Conservation (phyloP, 495 filamentous ascomycete species). For the Apiosordaria backusii region DNA sequence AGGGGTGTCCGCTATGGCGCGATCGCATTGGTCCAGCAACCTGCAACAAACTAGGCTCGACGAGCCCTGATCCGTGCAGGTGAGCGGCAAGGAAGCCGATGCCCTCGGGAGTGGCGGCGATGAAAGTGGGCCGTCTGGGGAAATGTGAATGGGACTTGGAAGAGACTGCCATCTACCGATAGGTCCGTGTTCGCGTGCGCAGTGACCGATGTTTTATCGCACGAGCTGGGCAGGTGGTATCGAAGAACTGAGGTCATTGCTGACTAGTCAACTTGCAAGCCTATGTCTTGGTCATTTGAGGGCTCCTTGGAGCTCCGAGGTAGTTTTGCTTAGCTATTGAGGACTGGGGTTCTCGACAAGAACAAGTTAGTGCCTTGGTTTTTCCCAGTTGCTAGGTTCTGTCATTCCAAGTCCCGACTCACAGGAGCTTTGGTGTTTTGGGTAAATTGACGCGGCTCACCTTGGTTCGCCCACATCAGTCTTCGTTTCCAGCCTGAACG, state of each 20-base stretch:
- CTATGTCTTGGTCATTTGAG: neutral
- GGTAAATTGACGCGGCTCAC: conserved; percentile 5
- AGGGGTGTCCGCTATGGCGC: conserved; percentile 15
- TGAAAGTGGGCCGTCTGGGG: neutral
- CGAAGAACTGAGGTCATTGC: conserved; percentile 5
- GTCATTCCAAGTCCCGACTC: neutral
- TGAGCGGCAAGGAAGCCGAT: conserved; percentile 4
- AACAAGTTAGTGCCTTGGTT: neutral
- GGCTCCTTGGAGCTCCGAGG: neutral
- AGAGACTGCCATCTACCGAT: conserved; percentile 1
- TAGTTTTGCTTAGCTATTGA: conserved; percentile 1
- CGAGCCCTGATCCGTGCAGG: neutral
- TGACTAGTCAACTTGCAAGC: neutral
- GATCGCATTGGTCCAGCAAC: conserved; percentile 15
- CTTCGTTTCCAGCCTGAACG: neutral
- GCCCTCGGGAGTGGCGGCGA: conserved; percentile 13
- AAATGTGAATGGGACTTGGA: conserved; percentile 2
- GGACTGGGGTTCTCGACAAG: neutral
- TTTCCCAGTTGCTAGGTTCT: conserved; percentile 5
- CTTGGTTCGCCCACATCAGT: neutral
- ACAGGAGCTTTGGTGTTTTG: neutral
- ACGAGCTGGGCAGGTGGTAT: conserved; percentile 24
- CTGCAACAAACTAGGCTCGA: neutral
- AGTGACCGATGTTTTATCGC: neutral
- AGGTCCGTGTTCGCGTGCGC: conserved; percentile 7